A percentile compares a stretch with the other conserved stretches of the same genome.
Evolutionary conservation across 2,329 filamentous ascomycete species (phyloP).

Genomic region (Chrysoporthe austroafricana): DNA sequence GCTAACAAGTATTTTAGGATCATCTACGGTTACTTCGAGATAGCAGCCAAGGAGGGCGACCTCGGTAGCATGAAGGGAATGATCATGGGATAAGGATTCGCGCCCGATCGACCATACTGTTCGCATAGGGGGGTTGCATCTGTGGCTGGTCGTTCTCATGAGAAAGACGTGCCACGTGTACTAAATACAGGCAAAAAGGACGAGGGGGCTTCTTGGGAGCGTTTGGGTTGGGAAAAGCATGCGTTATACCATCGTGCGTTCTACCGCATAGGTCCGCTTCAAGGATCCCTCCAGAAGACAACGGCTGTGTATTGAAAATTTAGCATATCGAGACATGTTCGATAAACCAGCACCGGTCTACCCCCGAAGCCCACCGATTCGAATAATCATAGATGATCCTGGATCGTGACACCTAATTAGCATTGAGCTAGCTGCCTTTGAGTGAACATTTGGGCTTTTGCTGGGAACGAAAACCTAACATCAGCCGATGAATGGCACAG

Average conservation of each 20-base stretch:
- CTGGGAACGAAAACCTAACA: not conserved
- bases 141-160: slow-evolving; percentile 6
- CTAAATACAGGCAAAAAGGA: slow-evolving; percentile 21
- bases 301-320: slow-evolving; percentile 23
- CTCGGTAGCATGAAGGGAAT: slow-evolving; percentile 79
- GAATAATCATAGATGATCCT: not conserved
- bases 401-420: not conserved
- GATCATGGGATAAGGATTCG: slow-evolving; percentile 64
- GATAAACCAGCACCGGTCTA: slow-evolving; percentile 18
- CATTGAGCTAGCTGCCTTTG: not conserved
- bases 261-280: slow-evolving; percentile 8
- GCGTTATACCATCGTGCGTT: slow-evolving; percentile 15
- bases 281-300: slow-evolving; percentile 6
- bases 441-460: not conserved
- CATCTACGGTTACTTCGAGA: slow-evolving; percentile 99
- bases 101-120: slow-evolving; percentile 3
- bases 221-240: slow-evolving; percentile 28
- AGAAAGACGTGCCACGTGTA: slow-evolving; percentile 23
- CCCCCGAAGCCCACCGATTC: not conserved
- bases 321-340: slow-evolving; percentile 25
- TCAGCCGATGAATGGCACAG: not conserved
- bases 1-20: slow-evolving; percentile 64
- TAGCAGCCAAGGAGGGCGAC: slow-evolving; percentile 97
- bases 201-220: slow-evolving; percentile 16
- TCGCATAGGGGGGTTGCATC: slow-evolving; percentile 7